These are phyloP conservation scores for Dryas drummondii DNA, from an alignment of 306 rosid genomes.

Conservation along the genomic window DNA sequence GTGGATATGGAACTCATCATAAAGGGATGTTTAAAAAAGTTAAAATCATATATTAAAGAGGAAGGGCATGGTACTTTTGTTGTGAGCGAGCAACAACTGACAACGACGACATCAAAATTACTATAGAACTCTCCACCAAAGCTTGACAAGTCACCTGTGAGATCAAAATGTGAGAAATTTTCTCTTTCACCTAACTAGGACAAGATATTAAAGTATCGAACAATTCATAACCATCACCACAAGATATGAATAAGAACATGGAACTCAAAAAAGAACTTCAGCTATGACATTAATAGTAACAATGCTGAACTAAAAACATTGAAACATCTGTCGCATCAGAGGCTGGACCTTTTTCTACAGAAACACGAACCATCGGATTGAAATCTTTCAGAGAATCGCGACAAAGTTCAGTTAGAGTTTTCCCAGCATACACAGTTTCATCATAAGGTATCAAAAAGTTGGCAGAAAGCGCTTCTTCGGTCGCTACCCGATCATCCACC, in stretches of 20 bases:
- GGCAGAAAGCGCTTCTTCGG: slow-evolving; percentile 57
- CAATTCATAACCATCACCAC: neutral
- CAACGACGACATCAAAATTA: slow-evolving; percentile 76
- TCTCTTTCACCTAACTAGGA: neutral
- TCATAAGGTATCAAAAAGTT: slow-evolving; percentile 80
- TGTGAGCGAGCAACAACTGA: slow-evolving; percentile 73
- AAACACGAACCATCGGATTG: slow-evolving; percentile 95
- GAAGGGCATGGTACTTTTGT: slow-evolving; percentile 52
- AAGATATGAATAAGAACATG: neutral
- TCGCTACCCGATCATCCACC: slow-evolving; percentile 71
- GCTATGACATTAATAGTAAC: neutral
- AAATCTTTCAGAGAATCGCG: slow-evolving; percentile 90
- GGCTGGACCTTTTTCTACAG: slow-evolving; percentile 64
- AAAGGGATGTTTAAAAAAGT: neutral
- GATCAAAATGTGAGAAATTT: neutral
- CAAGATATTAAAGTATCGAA: neutral
- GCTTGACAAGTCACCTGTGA: slow-evolving; percentile 70
- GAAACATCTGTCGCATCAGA: slow-evolving; percentile 11
- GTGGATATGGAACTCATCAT: neutral
- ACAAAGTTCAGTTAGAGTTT: slow-evolving; percentile 80
- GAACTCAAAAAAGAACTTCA: neutral
- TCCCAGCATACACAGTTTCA: slow-evolving; percentile 65
- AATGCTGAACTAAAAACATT: neutral
- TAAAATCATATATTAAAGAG: neutral
- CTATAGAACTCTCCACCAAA: slow-evolving; percentile 64